Conservation (phyloP, 2,329 filamentous ascomycete genomes). For the Zasmidium citrigriseum region DNA sequence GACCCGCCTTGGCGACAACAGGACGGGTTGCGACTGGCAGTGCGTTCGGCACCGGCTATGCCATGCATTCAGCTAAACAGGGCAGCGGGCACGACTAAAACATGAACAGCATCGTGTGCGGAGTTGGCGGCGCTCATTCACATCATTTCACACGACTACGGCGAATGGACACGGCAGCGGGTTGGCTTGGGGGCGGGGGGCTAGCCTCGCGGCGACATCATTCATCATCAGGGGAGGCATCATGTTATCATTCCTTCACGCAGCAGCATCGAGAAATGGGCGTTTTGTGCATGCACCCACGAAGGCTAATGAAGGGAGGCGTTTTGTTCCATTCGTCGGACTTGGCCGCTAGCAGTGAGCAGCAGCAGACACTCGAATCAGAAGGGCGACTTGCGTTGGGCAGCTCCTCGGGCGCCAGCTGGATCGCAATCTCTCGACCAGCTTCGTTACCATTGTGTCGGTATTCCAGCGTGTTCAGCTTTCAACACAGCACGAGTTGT, state of each 20-base stretch:
- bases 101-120: neutral
- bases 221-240: too few species aligned
- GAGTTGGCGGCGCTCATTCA: neutral
- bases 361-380: slow-evolving; percentile 2
- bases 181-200: too few species aligned
- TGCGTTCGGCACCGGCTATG: slow-evolving; percentile 2
- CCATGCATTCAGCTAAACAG: slow-evolving; percentile 1
- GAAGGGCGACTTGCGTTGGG: neutral
- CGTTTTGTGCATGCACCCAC: neutral
- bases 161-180: neutral
- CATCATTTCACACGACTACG: neutral
- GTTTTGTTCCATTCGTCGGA: slow-evolving; percentile 3
- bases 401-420: slow-evolving; percentile 1
- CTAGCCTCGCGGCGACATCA: too few species aligned
- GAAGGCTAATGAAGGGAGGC: neutral
- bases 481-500: neutral
- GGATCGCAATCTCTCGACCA: slow-evolving; percentile 16
- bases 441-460: slow-evolving; percentile 19
- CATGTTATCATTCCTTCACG: too few species aligned
- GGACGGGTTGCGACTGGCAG: neutral
- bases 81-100: neutral
- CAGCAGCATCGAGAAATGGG: neutral
- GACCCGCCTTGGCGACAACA: slow-evolving; percentile 4
- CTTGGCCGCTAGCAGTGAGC: slow-evolving; percentile 7
- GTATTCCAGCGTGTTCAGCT: slow-evolving; percentile 5